phyloP scores from a whole-genome alignment of 129 eudicot genomes.

The Chrysanthemum lavandulifolium region DNA sequence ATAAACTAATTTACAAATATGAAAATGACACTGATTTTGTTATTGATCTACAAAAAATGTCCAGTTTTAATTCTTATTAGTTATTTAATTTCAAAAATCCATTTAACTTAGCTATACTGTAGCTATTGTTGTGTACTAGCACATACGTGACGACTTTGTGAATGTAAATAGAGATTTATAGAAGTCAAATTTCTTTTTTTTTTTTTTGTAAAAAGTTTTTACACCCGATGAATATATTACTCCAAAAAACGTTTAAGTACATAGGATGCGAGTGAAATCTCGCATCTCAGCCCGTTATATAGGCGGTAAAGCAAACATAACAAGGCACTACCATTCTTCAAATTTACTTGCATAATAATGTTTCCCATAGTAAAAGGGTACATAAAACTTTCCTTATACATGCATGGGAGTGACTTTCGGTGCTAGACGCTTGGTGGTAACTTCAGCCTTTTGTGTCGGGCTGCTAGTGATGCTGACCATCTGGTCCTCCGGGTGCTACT shows the following conservation, averaged over 20 bases:
- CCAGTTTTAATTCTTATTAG: neutral
- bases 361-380: constrained; percentile 26
- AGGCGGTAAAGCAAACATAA: no score
- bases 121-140: neutral
- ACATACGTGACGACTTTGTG: neutral
- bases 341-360: constrained; percentile 9
- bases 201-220: no score
- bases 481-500: constrained; percentile 67
- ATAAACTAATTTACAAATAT: neutral
- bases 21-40: neutral
- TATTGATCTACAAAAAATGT: neutral
- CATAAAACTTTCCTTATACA: constrained; percentile 35
- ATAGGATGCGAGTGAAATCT: no score
- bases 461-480: constrained; percentile 62
- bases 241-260: no score
- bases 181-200: neutral
- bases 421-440: neutral
- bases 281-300: no score
- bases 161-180: neutral
- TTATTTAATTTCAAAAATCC: neutral
- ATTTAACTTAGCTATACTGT: neutral
- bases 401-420: constrained; percentile 15
- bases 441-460: constrained; percentile 10
- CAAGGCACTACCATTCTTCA: constrained; percentile 5
- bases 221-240: no score